Base-by-base conservation (phyloP, 352 stramenopile genomes). In the Globisporangium solare region DNA sequence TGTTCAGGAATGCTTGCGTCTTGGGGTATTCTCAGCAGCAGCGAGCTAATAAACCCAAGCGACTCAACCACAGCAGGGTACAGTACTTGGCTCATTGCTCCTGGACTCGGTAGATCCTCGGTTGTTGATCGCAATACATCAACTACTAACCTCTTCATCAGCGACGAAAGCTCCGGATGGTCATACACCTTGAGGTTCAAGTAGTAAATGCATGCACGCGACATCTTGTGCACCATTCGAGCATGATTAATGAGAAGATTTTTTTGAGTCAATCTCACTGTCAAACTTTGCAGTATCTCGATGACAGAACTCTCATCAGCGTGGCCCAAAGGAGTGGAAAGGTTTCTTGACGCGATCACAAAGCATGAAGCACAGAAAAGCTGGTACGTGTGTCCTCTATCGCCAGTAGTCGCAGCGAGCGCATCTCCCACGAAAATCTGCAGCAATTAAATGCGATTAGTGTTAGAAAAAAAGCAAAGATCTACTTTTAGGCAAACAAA, bases 331-430 rank as follows among this genome's bases (percentile, higher is more conserved):
- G 22, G 41, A 7, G 27, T 7, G n/a, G 1, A 20, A 18, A 6
- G 20, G 7, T 42, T 52, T n/a, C 24, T 56, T 21, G 62, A 67
- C 11, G 66, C 60, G 24, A 79, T 18, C 18, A 79, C 63, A 35
- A 86, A 81, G 50, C 75, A 79, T n/a, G 71, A 67, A 27, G 68
- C 63, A 35, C 56, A 59, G 65, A 81, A 79, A 2, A 81, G 54
- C 37, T 66, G 77, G 60, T 67, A 83, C 46, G 41, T 62, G 40
- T 22, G 53, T 60, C 20, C 60, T 47, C 39, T 22, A 32, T 27
- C 24, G 10, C 27, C 2, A 35, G 27, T 35, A 35, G 27, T 35
- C 27, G 27, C 5, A 35, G 27, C 27, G 7, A 35, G 27, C 7
- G 27, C 27, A 35, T 35, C 27, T 35, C 27, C 5, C 27, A 35